These are phyloP conservation scores for Dryadomyces quercus-mongolicae DNA, from an alignment of 2,329 filamentous ascomycete genomes.

Conservation along the genomic window DNA sequence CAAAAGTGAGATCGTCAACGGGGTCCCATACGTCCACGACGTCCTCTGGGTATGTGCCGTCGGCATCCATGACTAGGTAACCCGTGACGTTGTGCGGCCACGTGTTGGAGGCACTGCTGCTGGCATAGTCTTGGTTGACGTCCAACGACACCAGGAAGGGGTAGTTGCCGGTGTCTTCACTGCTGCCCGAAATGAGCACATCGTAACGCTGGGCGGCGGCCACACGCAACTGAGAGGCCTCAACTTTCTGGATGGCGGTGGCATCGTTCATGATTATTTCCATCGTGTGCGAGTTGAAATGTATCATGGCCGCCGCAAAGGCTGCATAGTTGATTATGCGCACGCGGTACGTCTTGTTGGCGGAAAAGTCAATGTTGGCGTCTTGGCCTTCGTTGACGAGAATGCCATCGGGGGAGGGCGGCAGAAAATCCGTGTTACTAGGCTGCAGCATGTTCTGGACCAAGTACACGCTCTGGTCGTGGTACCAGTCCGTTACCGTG, in stretches of 20 bases:
- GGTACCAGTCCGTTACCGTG: constrained; percentile 37
- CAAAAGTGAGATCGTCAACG: constrained; percentile 49
- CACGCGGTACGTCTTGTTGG: constrained; percentile 33
- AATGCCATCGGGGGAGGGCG: constrained; percentile 28
- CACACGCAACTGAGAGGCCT: constrained; percentile 26
- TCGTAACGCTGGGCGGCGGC: constrained; percentile 33
- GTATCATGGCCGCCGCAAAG: constrained; percentile 28
- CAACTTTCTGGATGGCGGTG: constrained; percentile 24
- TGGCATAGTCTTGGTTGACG: constrained; percentile 28
- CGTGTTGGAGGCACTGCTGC: constrained; percentile 9
- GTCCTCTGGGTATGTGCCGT: constrained; percentile 17
- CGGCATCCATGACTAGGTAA: constrained; percentile 26
- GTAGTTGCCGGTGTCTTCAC: constrained; percentile 25
- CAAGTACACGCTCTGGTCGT: constrained; percentile 24
- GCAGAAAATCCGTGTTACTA: constrained; percentile 25
- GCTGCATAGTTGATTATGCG: constrained; percentile 34
- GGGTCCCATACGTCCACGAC: constrained; percentile 30
- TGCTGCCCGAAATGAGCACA: constrained; percentile 22
- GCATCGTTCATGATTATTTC: constrained; percentile 31
- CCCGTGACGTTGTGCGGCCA: constrained; percentile 31
- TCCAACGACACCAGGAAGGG: constrained; percentile 32
- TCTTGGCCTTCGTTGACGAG: constrained; percentile 30
- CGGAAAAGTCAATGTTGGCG: constrained; percentile 23
- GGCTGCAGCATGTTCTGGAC: constrained; percentile 27
- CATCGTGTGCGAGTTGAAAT: constrained; percentile 32